phyloP scores from a whole-genome alignment of 2,329 filamentous ascomycete genomes.

The Fusarium pseudoanthophilum region DNA sequence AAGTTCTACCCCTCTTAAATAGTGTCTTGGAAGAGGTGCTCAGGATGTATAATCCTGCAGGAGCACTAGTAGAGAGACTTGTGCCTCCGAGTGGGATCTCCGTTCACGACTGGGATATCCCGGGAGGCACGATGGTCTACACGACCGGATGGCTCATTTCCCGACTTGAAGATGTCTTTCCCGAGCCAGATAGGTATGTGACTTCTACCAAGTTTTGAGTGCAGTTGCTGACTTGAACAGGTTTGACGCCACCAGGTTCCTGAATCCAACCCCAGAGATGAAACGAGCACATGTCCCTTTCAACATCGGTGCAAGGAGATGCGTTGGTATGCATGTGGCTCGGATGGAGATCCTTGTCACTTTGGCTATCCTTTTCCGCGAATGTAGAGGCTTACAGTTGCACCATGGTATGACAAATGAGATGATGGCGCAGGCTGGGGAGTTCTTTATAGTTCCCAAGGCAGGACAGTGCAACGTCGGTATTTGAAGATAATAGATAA shows the following conservation, averaged over 20 bases:
- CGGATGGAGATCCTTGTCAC: slow-evolving; percentile 9
- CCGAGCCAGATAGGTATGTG: neutral
- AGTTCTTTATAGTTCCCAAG: slow-evolving; percentile 9
- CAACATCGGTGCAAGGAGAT: slow-evolving; percentile 2
- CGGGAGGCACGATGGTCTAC: slow-evolving; percentile 1
- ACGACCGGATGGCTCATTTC: slow-evolving; percentile 17
- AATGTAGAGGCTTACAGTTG: neutral
- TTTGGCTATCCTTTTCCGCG: neutral
- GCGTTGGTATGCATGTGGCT: slow-evolving; percentile 8
- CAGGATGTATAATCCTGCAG: slow-evolving; percentile 6
- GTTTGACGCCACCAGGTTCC: neutral
- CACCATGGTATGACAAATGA: neutral
- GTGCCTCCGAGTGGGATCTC: neutral
- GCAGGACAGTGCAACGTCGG: neutral
- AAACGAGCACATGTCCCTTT: slow-evolving; percentile 9
- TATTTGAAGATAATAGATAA: accelerated
- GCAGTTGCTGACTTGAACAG: neutral
- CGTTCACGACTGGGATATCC: neutral
- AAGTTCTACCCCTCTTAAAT: neutral
- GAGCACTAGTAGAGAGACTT: neutral
- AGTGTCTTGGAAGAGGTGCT: slow-evolving; percentile 7
- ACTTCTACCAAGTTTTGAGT: accelerated
- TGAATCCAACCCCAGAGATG: neutral
- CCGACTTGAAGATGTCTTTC: neutral
- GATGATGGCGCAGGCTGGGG: neutral